Evolutionary conservation across 2,329 filamentous ascomycete genomes (phyloP).

Genomic region (Aspergillus hiratsukae): DNA sequence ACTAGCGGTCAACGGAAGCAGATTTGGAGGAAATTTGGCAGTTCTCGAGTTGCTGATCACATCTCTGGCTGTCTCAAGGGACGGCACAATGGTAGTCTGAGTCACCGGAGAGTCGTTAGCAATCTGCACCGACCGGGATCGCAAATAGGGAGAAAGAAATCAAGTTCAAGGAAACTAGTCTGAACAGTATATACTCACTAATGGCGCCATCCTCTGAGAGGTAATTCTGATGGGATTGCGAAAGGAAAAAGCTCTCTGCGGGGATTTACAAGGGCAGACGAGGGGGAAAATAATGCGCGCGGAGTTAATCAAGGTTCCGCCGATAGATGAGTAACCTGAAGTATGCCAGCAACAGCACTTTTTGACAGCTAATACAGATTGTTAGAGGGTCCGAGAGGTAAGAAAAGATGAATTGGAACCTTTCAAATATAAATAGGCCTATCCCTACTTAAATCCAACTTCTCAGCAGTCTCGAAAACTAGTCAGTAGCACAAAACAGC

Average conservation of each 20-base stretch:
- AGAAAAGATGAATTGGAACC: not conserved
- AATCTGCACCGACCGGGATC: not conserved
- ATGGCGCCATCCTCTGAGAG: slow-evolving; percentile 21
- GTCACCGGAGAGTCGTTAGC: slow-evolving; percentile 9
- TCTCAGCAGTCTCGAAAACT: not conserved
- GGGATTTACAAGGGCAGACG: slow-evolving; percentile 11
- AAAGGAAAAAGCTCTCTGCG: slow-evolving; percentile 10
- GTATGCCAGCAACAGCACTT: not conserved
- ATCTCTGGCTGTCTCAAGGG: slow-evolving; percentile 56
- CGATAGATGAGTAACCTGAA: not conserved
- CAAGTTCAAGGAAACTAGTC: not conserved
- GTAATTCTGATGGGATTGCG: not conserved
- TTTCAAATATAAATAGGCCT: not conserved
- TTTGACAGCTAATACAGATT: not conserved
- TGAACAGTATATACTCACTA: slow-evolving; percentile 16
- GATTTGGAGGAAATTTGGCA: slow-evolving; percentile 61
- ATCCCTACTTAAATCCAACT: not conserved
- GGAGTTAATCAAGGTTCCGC: not conserved
- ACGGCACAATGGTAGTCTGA: slow-evolving; percentile 54
- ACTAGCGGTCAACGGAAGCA: slow-evolving; percentile 76
- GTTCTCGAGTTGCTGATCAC: slow-evolving; percentile 50
- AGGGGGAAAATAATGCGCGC: not conserved
- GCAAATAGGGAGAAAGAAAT: not conserved
- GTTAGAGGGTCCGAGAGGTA: not conserved
- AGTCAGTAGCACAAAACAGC: not conserved